A percentile compares a stretch with the other conserved stretches of the same genome.
Evolutionary conservation across 2,329 filamentous ascomycete species (phyloP).

Genomic region (Aspergillus tanneri): DNA sequence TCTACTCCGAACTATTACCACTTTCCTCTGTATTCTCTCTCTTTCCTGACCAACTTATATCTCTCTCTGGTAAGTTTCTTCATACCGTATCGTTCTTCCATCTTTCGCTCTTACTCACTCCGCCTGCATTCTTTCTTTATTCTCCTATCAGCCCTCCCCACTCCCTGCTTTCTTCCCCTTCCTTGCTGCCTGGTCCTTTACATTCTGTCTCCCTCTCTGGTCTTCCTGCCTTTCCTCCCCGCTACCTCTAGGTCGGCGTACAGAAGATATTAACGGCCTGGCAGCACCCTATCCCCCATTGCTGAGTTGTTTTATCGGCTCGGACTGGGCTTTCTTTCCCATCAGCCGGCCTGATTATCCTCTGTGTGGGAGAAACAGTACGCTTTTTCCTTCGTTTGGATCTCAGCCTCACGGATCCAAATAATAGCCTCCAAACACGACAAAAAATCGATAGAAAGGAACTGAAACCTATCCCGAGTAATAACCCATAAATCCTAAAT

Average conservation of each 20-base stretch:
- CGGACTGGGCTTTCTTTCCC: neutral
- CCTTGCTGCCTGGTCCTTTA: conserved; percentile 11
- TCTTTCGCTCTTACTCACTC: conserved; percentile 8
- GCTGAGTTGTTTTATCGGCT: neutral
- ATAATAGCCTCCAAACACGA: neutral
- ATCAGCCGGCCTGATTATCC: conserved; percentile 7
- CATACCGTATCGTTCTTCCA: conserved; percentile 5
- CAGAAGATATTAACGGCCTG: conserved; percentile 18
- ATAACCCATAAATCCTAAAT: too few relatives aligned
- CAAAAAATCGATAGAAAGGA: neutral
- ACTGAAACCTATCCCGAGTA: too few relatives aligned
- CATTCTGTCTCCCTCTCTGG: conserved; percentile 13
- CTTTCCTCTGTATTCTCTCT: conserved; percentile 6
- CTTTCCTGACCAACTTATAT: conserved; percentile 1
- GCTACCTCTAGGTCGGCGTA: conserved; percentile 16
- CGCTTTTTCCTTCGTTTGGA: neutral
- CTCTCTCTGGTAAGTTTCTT: conserved; percentile 1
- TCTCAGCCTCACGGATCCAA: neutral
- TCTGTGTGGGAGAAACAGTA: conserved; percentile 14
- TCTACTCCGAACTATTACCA: conserved; percentile 1
- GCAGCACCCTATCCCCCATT: neutral
- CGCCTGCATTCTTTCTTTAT: conserved; percentile 21
- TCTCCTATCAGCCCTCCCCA: conserved; percentile 14
- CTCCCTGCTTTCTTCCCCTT: conserved; percentile 15
- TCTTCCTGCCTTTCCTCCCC: conserved; percentile 7